Evolutionary conservation across 2,329 filamentous ascomycete genomes (phyloP).

Genomic region (Arachnomyces sp.): DNA sequence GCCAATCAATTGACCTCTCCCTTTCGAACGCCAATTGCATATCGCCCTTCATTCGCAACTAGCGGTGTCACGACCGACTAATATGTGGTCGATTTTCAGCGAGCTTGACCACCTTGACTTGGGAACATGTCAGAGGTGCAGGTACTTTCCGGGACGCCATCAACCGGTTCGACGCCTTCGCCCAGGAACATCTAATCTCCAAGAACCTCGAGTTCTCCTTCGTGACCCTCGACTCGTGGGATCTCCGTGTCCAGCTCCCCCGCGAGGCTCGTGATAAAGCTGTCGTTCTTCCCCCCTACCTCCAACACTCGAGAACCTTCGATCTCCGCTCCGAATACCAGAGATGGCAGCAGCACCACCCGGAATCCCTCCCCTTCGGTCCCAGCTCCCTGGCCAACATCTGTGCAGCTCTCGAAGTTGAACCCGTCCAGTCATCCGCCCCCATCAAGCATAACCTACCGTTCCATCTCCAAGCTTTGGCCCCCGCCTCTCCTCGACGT

Average conservation of each 20-base stretch:
- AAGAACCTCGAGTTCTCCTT: slow-evolving; percentile 97
- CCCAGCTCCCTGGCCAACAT: slow-evolving; percentile 95
- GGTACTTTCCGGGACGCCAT: slow-evolving; percentile 96
- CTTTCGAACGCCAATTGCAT: slow-evolving; percentile 13
- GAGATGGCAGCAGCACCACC: slow-evolving; percentile 96
- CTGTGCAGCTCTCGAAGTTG: slow-evolving; percentile 94
- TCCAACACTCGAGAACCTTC: slow-evolving; percentile 96
- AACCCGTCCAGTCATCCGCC: slow-evolving; percentile 92
- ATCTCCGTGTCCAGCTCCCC: slow-evolving; percentile 92
- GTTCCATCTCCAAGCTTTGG: slow-evolving; percentile 92
- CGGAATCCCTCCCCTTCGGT: slow-evolving; percentile 92
- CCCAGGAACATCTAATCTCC: slow-evolving; percentile 78
- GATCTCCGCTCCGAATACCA: slow-evolving; percentile 96
- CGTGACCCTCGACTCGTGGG: slow-evolving; percentile 96
- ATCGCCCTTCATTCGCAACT: too few relatives aligned
- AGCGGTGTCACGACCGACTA: too few relatives aligned
- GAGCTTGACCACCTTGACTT: slow-evolving; percentile 93
- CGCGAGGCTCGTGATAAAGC: slow-evolving; percentile 97
- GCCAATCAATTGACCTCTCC: slow-evolving; percentile 20
- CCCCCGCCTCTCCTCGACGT: slow-evolving; percentile 86
- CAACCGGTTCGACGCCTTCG: slow-evolving; percentile 88
- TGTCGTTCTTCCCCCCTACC: slow-evolving; percentile 88
- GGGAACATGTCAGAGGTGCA: slow-evolving; percentile 97
- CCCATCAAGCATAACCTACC: slow-evolving; percentile 98
- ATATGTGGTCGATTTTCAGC: slow-evolving; percentile 44